Percentiles rank a stretch among this genome's conserved stretches.
Conservation (phyloP, 140 eudicot genomes). For the Ambrosia hybrid region DNA sequence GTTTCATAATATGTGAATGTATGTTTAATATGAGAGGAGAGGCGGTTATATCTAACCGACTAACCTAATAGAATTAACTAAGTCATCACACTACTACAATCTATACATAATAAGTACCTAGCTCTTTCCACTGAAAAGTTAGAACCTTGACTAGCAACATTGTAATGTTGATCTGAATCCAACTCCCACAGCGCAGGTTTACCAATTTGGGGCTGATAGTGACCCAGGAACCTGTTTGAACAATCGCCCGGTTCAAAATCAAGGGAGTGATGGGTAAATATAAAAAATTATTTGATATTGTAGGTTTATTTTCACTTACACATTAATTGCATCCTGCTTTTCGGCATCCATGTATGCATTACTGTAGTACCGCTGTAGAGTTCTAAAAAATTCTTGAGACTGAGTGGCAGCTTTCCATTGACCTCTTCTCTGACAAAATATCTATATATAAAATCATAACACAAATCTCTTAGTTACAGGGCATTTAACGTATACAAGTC, state of each 20-base stretch:
- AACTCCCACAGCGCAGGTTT: slow-evolving; percentile 93
- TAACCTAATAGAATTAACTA: too few species aligned
- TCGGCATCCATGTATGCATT: slow-evolving; percentile 97
- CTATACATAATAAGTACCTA: slow-evolving; percentile 37
- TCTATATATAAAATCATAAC: slow-evolving; percentile 36
- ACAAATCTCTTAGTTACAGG: not conserved
- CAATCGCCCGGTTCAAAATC: not conserved
- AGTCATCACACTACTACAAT: too few species aligned
- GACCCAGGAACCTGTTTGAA: slow-evolving; percentile 84
- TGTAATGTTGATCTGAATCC: slow-evolving; percentile 90
- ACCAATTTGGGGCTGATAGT: slow-evolving; percentile 86
- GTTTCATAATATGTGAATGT: too few species aligned
- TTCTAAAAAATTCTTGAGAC: slow-evolving; percentile 85
- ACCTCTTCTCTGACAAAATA: slow-evolving; percentile 87
- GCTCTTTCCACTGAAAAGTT: slow-evolving; percentile 50
- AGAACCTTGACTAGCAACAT: slow-evolving; percentile 60
- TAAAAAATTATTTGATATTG: not conserved
- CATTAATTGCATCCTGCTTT: slow-evolving; percentile 93
- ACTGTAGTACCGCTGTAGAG: slow-evolving; percentile 87
- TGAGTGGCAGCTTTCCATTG: slow-evolving; percentile 98
- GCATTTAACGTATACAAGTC: not conserved
- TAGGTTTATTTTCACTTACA: slow-evolving; percentile 46
- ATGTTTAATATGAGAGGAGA: too few species aligned
- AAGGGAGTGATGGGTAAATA: slow-evolving; percentile 2
- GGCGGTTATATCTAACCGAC: too few species aligned